Evolutionary conservation across 345 rosid species (phyloP).

Genomic region (Brassica juncea): DNA sequence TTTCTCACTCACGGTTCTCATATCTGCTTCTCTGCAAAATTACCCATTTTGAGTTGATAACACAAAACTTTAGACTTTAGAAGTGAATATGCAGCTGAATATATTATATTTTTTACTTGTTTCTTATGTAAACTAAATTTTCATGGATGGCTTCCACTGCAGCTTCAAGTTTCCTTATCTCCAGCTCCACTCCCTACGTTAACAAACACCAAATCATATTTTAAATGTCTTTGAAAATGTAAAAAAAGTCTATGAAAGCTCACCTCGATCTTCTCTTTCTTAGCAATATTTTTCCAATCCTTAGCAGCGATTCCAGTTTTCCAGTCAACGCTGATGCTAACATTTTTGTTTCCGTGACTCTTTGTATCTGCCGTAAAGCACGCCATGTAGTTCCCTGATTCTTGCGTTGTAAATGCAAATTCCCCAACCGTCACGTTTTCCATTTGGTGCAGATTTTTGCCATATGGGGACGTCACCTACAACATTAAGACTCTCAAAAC

Average conservation of each 20-base stretch:
- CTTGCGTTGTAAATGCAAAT: slow-evolving; percentile 86
- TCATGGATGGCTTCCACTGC: slow-evolving; percentile 83
- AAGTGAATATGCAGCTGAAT: not conserved
- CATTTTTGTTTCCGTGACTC: slow-evolving; percentile 34
- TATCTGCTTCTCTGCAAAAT: slow-evolving; percentile 72
- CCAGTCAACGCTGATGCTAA: slow-evolving; percentile 68
- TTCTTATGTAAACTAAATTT: slow-evolving; percentile 64
- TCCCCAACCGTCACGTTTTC: slow-evolving; percentile 74
- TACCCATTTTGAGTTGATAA: not conserved
- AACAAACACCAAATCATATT: not conserved
- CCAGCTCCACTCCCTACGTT: slow-evolving; percentile 87
- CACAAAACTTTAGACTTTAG: not conserved
- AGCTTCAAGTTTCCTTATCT: slow-evolving; percentile 85
- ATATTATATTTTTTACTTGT: slow-evolving; percentile 48
- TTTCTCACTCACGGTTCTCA: slow-evolving; percentile 74
- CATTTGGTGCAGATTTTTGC: slow-evolving; percentile 58
- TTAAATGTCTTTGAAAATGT: not conserved
- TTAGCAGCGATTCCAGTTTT: slow-evolving; percentile 88
- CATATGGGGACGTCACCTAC: slow-evolving; percentile 89
- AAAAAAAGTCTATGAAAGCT: slow-evolving; percentile 5
- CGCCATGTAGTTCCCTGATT: slow-evolving; percentile 77
- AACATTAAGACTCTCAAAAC: not conserved
- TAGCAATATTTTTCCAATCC: slow-evolving; percentile 94
- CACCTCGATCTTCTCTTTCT: slow-evolving; percentile 84
- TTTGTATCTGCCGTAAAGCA: slow-evolving; percentile 69